Base-by-base conservation (phyloP, 225 moss, liverwort and hornwort genomes). In the Polytrichum formosum region DNA sequence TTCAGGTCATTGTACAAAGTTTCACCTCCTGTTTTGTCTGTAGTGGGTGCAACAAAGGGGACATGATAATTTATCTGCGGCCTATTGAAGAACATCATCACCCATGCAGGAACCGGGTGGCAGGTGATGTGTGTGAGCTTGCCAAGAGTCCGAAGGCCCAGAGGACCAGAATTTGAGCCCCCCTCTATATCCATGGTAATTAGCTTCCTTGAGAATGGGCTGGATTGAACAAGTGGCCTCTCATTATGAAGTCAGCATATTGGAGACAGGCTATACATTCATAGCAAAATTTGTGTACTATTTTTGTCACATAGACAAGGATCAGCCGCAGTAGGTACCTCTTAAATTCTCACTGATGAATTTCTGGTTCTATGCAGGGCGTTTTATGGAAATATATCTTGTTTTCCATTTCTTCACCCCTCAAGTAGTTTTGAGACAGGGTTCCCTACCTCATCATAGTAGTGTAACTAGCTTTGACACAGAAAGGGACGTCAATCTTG, bases 1-100 rank as follows among this genome's bases (percentile, higher is more conserved):
- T 25, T 28, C 25, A 27, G 31, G 67, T 59, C 66, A 66, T 29
- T 79, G 85, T 85, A 85, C 72, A 82, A 81, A 63, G 82, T 18
- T 25, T 53, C 75, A 21, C 61, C 76, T 64, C 63, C 58, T 81
- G 69, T 65, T 23, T 72, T 82, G 74, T 60, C 78, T 56, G 56
- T 74, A 66, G 64, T 64, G 72, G 67, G 63, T 26, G 25, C 75
- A 71, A 27, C 65, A 53, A 61, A 65, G 28, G 46, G 68, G 73
- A 37, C 69, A 65, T 71, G 69, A 68, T 71, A 30, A 65, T 55
- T 76, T 66, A 66, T 9, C 69, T 56, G 65, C 64, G 66, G 71
- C 20, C 69, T 66, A 64, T 37, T 22, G 79, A 74, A 79, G 60
- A 69, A 54, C 69, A 69, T 64, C 55, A 79, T 72, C 64, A 66